Base-by-base conservation (phyloP, 2,329 filamentous ascomycete species). In the Blastomyces percursus region DNA sequence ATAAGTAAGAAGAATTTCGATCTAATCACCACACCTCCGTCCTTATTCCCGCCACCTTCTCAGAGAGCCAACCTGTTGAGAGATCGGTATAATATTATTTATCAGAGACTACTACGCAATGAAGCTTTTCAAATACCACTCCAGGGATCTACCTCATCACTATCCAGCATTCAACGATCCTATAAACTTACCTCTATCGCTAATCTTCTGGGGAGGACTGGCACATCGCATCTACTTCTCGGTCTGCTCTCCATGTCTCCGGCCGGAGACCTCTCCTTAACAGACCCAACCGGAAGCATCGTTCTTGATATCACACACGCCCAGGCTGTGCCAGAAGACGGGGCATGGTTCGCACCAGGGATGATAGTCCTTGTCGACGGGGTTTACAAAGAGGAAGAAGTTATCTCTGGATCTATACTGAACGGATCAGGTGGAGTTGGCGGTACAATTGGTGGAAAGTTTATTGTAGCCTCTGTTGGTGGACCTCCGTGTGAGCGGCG, bases 361-460 rank as follows among this genome's bases (percentile, higher is more conserved):
- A 97, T 97, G 91, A 89, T 99, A 57, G 89, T 97, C 3, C 82
- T 99, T 0, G 85, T 96, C 0, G 94, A 99, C 70, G 94, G 94
- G 7, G 86, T 93, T n/a, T 99, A 99, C 71, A 91, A 96, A 72
- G 94, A 96, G 69, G 90, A 91, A 65, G 83, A 86, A 65, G 86
- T 84, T 24, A 77, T 74, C 46, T 69, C 81, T 1, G 86, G 87
- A 19, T 86, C 86, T 24, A 86, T 84, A 0, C 80, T 95, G 4
- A 89, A 90, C 59, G 87, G 88, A 5, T 88, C 85, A 66, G 88
- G 85, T 57, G 93, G 93, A 51, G 86, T 96, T 32, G 93, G 93
- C 50, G 93, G 92, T 16, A 90, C 88, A 0, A 90, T 97, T 62
- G 91, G 91, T n/a, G 94, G 94, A 6, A 88, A 86, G 59, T 96